Evolutionary conservation across 208 protist genomes (phyloP).

Genomic region (Crithidia brevicula): DNA sequence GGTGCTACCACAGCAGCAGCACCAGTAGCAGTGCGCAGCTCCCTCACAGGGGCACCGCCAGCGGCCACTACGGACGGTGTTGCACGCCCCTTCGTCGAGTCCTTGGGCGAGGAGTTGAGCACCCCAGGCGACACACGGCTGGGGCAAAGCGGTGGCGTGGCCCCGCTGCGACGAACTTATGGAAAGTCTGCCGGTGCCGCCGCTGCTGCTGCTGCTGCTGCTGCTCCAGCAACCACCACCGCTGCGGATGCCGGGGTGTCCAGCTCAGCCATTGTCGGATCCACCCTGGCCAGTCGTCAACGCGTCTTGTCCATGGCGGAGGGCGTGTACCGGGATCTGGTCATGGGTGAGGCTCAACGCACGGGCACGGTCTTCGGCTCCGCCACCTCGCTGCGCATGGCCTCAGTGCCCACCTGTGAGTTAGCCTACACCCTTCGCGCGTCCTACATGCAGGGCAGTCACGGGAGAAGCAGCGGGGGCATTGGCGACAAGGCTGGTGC

Average conservation of each 20-base stretch:
- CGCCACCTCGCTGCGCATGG: not conserved
- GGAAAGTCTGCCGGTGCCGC: not conserved
- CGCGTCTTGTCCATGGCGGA: conserved; percentile 41
- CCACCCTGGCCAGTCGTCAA: conserved; percentile 42
- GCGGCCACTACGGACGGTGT: not conserved
- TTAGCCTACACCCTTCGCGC: conserved; percentile 52
- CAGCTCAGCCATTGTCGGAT: conserved; percentile 40
- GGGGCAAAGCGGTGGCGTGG: too few relatives aligned
- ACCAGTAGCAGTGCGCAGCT: not conserved
- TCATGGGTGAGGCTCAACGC: not conserved
- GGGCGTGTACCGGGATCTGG: conserved; percentile 40
- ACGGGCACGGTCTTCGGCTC: not conserved
- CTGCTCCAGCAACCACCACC: not conserved
- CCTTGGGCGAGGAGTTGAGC: conserved; percentile 11
- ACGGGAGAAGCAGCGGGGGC: not conserved
- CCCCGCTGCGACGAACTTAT: too few relatives aligned
- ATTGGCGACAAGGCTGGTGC: not conserved
- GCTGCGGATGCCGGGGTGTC: not conserved
- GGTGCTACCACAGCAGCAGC: not conserved
- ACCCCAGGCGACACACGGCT: conserved; percentile 3
- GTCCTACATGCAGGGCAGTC: conserved; percentile 26
- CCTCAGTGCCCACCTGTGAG: conserved; percentile 44
- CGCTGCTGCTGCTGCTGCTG: not conserved
- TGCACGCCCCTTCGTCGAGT: not conserved
- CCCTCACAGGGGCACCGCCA: not conserved